phyloP scores from a whole-genome alignment of 1,139 yeast genomes.

The Geotrichum histeridarum region DNA sequence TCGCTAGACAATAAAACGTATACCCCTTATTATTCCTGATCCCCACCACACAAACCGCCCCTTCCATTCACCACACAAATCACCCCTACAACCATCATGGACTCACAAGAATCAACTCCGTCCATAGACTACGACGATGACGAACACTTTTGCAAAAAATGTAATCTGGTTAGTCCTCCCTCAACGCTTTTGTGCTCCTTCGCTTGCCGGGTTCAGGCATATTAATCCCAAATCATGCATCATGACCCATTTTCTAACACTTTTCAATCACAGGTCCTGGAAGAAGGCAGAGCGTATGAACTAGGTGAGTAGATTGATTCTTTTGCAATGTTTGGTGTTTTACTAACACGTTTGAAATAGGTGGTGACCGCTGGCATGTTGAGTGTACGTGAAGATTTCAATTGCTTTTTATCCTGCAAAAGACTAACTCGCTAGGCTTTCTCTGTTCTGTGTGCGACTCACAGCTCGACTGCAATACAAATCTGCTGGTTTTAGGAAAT shows the following conservation, averaged over 20 bases:
- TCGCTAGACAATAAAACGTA: neutral
- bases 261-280: constrained; percentile 30
- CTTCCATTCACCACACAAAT: neutral
- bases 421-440: constrained; percentile 41
- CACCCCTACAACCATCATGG: constrained; percentile 7
- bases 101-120: constrained; percentile 15
- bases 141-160: constrained; percentile 36
- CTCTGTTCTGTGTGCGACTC: constrained; percentile 78
- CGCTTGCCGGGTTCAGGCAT: neutral
- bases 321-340: neutral
- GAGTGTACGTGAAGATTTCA: constrained; percentile 33
- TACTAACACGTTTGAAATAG: constrained; percentile 39
- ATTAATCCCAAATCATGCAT: constrained; percentile 3
- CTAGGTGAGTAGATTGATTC: constrained; percentile 29
- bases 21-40: neutral
- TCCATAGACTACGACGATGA: constrained; percentile 29
- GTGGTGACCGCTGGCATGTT: constrained; percentile 94
- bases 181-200: neutral
- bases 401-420: neutral
- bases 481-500: constrained; percentile 84
- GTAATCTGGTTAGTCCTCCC: constrained; percentile 30
- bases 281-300: constrained; percentile 43
- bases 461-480: constrained; percentile 78
- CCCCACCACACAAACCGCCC: neutral
- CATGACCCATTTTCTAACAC: constrained; percentile 2